Evolutionary conservation across 345 rosid genomes (phyloP).

Genomic region (Eucalyptus regnans): DNA sequence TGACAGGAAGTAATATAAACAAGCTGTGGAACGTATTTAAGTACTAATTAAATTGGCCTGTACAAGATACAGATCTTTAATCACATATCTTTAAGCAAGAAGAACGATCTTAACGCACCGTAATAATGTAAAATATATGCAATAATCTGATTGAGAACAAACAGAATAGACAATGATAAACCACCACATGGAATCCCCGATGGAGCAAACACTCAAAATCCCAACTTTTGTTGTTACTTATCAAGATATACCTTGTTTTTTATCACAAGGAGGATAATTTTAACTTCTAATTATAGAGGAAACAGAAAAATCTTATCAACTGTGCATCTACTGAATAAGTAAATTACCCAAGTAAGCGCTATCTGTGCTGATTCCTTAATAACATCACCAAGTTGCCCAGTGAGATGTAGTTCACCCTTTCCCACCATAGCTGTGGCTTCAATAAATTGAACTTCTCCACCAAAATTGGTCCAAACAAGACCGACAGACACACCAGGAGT

Average conservation of each 20-base stretch:
- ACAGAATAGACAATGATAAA: not conserved
- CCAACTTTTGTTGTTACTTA: not conserved
- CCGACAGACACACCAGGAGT: constrained; percentile 92
- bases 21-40: not conserved
- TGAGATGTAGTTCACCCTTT: constrained; percentile 89
- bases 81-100: not conserved
- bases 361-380: constrained; percentile 97
- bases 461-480: constrained; percentile 96
- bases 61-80: not conserved
- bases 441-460: constrained; percentile 98
- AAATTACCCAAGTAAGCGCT: constrained; percentile 95
- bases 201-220: not conserved
- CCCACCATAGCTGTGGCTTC: constrained; percentile 92
- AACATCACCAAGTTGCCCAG: constrained; percentile 99
- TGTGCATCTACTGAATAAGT: not conserved
- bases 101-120: not conserved
- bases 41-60: not conserved
- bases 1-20: not conserved
- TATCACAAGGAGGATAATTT: not conserved
- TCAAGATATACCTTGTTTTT: not conserved
- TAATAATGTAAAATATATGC: not conserved
- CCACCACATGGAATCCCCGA: not conserved
- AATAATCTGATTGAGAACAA: not conserved
- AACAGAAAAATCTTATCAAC: not conserved
- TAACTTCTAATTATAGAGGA: not conserved